phyloP scores from a whole-genome alignment of 2,329 filamentous ascomycete genomes.

The Apiospora koreana region DNA sequence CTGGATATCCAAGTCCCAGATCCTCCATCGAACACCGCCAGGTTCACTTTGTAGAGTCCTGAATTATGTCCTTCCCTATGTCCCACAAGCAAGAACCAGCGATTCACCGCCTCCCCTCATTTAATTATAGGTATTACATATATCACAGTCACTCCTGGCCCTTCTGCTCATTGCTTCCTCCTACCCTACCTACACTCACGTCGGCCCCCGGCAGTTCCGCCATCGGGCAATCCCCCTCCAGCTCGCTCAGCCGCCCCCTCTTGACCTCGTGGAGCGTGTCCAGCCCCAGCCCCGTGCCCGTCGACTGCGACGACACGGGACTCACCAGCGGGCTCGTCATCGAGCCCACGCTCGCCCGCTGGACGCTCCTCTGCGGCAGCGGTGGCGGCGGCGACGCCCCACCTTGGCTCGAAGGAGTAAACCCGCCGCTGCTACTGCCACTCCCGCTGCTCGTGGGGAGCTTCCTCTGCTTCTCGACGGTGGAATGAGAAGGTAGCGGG shows the following conservation, averaged over 20 bases:
- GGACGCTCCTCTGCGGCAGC: background rate
- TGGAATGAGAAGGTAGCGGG: conserved; percentile 1
- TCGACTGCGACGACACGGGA: background rate
- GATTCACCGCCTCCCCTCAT: no score
- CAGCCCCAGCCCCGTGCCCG: background rate
- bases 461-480: background rate
- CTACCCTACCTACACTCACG: background rate
- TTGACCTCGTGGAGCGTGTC: background rate
- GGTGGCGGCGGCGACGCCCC: background rate
- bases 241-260: background rate
- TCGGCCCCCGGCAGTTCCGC: background rate
- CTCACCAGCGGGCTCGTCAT: background rate
- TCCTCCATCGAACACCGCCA: no score
- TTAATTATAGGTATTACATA: background rate
- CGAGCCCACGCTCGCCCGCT: background rate
- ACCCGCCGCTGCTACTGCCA: background rate
- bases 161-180: background rate
- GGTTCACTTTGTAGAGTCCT: no score
- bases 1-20: no score
- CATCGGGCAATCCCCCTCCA: background rate
- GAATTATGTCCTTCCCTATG: no score
- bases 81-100: no score
- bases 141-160: background rate
- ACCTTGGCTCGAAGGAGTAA: background rate
- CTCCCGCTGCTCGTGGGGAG: background rate